Conservation (phyloP, 73 alveolate genomes). For the Symbiodinium pilosum region DNA sequence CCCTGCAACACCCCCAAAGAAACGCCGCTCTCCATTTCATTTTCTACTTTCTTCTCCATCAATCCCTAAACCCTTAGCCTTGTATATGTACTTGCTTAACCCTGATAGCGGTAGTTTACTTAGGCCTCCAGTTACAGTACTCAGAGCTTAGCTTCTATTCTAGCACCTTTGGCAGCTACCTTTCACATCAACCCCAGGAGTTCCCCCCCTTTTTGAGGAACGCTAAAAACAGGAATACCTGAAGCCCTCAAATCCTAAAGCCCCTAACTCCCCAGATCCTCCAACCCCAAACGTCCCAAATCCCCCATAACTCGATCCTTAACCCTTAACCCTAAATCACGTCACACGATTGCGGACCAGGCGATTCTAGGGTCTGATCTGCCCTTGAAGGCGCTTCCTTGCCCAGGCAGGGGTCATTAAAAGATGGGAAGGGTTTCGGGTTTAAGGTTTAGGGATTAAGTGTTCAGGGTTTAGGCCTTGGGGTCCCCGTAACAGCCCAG, state of each 20-base stretch:
- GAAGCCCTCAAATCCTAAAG: neutral
- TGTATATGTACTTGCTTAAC: no score
- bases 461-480: neutral
- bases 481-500: neutral
- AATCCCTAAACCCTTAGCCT: no score
- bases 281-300: neutral
- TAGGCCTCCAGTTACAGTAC: no score
- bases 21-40: no score
- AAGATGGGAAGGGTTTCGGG: neutral
- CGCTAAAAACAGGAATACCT: no score
- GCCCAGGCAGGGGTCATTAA: conserved; percentile 14
- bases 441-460: neutral
- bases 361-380: conserved; percentile 53
- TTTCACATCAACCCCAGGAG: no score
- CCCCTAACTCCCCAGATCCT: neutral
- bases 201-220: no score
- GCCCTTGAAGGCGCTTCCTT: conserved; percentile 59
- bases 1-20: no score
- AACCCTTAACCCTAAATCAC: neutral
- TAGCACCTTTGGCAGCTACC: no score
- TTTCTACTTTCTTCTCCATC: no score
- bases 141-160: no score
- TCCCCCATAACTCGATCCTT: neutral
- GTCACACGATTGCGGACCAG: neutral
- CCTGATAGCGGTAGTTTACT: no score